Conservation (phyloP, 305 asterid genomes). For the Rubia tinctorum region DNA sequence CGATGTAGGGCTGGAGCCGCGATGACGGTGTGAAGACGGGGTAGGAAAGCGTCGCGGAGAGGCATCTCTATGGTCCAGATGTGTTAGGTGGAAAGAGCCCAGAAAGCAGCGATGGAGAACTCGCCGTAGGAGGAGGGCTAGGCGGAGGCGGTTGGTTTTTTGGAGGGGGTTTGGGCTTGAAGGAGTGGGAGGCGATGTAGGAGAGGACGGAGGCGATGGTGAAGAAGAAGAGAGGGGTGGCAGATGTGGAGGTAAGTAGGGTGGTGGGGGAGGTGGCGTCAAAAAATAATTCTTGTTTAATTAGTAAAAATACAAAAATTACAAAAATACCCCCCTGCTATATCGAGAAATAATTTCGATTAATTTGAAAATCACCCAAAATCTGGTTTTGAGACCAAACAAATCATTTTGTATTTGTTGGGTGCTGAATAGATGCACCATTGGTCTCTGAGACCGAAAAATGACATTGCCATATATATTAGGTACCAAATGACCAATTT, state of each 20-base stretch:
- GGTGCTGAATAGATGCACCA: too few species aligned
- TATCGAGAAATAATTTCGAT: too few species aligned
- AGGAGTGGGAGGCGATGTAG: slow-evolving; percentile 67
- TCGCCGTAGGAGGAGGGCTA: slow-evolving; percentile 45
- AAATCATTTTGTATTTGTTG: too few species aligned
- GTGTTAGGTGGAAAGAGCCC: slow-evolving; percentile 94
- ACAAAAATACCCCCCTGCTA: too few species aligned
- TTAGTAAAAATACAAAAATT: too few species aligned
- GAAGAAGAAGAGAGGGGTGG: slow-evolving; percentile 88
- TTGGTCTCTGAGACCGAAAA: too few species aligned
- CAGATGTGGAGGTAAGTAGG: slow-evolving; percentile 69
- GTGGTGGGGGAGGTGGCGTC: slow-evolving; percentile 52
- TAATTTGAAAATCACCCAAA: too few species aligned
- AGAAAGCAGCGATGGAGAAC: slow-evolving; percentile 95
- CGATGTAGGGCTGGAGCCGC: slow-evolving; percentile 85
- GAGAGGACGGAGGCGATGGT: slow-evolving; percentile 91
- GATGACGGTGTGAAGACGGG: slow-evolving; percentile 97
- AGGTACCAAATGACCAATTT: too few species aligned
- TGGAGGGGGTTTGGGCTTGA: slow-evolving; percentile 33
- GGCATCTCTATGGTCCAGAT: slow-evolving; percentile 98
- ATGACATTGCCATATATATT: too few species aligned
- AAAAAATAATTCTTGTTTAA: not conserved
- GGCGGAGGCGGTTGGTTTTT: slow-evolving; percentile 30
- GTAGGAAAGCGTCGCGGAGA: slow-evolving; percentile 79
- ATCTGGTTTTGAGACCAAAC: too few species aligned